phyloP scores from a whole-genome alignment of 352 stramenopile genomes.

The Peronospora farinosa region DNA sequence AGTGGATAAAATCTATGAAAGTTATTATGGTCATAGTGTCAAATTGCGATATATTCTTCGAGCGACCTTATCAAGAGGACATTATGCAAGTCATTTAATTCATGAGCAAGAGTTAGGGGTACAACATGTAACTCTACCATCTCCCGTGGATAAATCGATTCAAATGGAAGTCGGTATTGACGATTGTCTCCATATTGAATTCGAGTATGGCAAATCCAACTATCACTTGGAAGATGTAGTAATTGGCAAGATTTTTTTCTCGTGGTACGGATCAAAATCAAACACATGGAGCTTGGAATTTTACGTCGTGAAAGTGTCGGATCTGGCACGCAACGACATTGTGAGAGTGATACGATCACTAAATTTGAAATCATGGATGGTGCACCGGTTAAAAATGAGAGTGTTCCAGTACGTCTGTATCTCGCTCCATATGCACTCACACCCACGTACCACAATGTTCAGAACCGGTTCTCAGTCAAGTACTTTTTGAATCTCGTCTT shows the following conservation, averaged over 20 bases:
- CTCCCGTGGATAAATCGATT: slow-evolving; percentile 88
- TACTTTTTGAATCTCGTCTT: slow-evolving; percentile 99
- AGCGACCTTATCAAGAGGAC: slow-evolving; percentile 84
- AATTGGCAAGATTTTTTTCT: slow-evolving; percentile 97
- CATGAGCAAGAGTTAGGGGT: slow-evolving; percentile 93
- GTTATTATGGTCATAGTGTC: slow-evolving; percentile 95
- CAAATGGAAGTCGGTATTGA: slow-evolving; percentile 99
- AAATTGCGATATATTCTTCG: slow-evolving; percentile 94
- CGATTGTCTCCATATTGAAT: slow-evolving; percentile 99
- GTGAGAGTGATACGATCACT: slow-evolving; percentile 94
- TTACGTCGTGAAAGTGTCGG: slow-evolving; percentile 92
- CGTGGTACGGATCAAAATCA: slow-evolving; percentile 98
- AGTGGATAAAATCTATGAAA: slow-evolving; percentile 94
- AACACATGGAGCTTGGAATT: slow-evolving; percentile 98
- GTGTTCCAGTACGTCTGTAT: slow-evolving; percentile 95
- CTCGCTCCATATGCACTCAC: slow-evolving; percentile 87
- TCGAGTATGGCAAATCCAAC: slow-evolving; percentile 95
- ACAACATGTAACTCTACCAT: slow-evolving; percentile 55
- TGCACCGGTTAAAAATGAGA: slow-evolving; percentile 93
- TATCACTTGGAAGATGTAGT: slow-evolving; percentile 96
- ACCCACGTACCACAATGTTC: slow-evolving; percentile 84
- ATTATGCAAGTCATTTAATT: slow-evolving; percentile 87
- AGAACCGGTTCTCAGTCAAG: slow-evolving; percentile 90
- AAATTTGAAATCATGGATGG: slow-evolving; percentile 99
- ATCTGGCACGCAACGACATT: slow-evolving; percentile 68